Base-by-base conservation (phyloP, 2,329 filamentous ascomycete species). In the Hymenoscyphus salicellus region DNA sequence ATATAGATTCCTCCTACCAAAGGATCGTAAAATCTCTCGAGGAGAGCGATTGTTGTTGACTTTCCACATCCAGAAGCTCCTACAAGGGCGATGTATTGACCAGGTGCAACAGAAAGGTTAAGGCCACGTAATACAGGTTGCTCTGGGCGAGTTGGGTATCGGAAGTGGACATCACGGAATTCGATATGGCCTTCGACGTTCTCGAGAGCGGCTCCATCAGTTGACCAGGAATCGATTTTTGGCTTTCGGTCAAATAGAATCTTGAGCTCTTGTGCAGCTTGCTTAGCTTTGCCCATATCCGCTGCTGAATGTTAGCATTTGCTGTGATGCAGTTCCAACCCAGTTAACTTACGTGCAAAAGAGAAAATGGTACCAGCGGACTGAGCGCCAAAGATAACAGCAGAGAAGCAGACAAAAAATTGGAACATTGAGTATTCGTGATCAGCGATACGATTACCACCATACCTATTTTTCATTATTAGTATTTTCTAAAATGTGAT, bases 1-100 rank as follows among this genome's bases (percentile, higher is more conserved):
- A 98, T 83, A 65, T 87, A 91, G 38, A 99, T 83, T 16, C 88
- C 88, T 14, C 95, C 95, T 0, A 86, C 83, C 0, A 95, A 83
- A 0, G 93, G 91, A 72, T 98, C 93, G 75, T 98, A 98, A 80
- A 98, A 98, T 38, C 95, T 90, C 76, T 98, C 94, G 36, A 98
- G 81, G 3, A 98, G 83, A 3, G 92, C 90, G 75, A 98, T 96
- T 0, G 93, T 96, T 0, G 95, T 98, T 59, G 88, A 92, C 81
- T 99, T 98, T 64, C 95, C 95, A 74, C 93, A 97, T 2, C 95
- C 94, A 56, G 90, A 95, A 0, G 94, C 90, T n/a, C 95, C 95
- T 8, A 98, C 95, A 2, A 98, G 84, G 0, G 94, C 95, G 7
- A 94, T 84, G 72, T 94, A 95, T 75, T 94, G 90, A 3, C 91